These are phyloP conservation scores for Ogataea thermomethanolica DNA, from an alignment of 805 yeast genomes.

Conservation along the genomic window DNA sequence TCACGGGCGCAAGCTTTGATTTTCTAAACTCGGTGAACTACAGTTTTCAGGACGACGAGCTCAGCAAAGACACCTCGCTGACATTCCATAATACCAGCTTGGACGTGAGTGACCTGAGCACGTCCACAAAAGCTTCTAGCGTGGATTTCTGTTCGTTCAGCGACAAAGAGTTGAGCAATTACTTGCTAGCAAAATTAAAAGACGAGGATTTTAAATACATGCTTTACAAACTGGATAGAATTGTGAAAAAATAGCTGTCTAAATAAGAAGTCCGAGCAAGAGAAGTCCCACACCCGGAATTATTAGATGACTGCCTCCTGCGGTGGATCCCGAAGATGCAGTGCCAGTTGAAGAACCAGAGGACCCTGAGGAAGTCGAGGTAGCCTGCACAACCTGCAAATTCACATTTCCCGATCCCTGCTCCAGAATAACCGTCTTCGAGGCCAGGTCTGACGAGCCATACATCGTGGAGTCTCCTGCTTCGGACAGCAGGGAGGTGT, in stretches of 20 bases:
- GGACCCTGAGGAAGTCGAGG: neutral
- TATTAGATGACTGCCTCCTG: slow-evolving; percentile 4
- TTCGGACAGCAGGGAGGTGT: slow-evolving; percentile 24
- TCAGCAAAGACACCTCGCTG: slow-evolving; percentile 1
- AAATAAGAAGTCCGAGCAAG: slow-evolving; percentile 1
- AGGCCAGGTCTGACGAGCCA: slow-evolving; percentile 28
- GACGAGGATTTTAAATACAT: slow-evolving; percentile 16
- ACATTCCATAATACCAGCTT: slow-evolving; percentile 4
- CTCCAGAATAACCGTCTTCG: slow-evolving; percentile 16
- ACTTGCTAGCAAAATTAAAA: slow-evolving; percentile 13
- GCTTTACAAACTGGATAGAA: slow-evolving; percentile 12
- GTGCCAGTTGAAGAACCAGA: neutral
- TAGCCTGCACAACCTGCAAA: slow-evolving; percentile 1
- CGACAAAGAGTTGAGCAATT: slow-evolving; percentile 12
- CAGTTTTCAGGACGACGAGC: slow-evolving; percentile 4
- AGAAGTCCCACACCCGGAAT: slow-evolving; percentile 9
- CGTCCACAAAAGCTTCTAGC: slow-evolving; percentile 8
- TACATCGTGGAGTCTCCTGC: slow-evolving; percentile 27
- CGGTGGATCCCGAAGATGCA: slow-evolving; percentile 2
- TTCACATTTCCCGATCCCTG: slow-evolving; percentile 3
- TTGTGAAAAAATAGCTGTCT: slow-evolving; percentile 10
- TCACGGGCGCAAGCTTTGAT: slow-evolving; percentile 3
- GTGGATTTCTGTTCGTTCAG: slow-evolving; percentile 5
- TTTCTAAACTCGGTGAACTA: slow-evolving; percentile 8
- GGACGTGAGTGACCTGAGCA: slow-evolving; percentile 8